Base-by-base conservation (phyloP, 2,329 filamentous ascomycete genomes). In the Lasiodiplodia citricola region DNA sequence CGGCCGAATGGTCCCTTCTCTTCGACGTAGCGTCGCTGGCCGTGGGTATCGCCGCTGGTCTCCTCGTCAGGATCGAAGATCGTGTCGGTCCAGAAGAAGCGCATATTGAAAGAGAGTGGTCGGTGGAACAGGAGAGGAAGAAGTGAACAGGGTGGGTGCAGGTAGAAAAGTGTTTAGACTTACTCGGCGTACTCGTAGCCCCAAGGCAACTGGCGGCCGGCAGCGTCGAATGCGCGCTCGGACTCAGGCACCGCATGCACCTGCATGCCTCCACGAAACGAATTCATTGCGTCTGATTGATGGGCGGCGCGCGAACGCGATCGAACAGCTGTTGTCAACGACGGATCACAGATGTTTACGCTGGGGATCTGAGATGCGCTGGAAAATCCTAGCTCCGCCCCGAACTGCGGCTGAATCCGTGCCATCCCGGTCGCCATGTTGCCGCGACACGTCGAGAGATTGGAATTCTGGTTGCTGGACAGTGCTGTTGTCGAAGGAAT, bases 241-340 rank as follows among this genome's bases (percentile, higher is more conserved):
- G 87, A 84, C 66, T 87, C 86, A 41, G 88, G 87, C 13, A 91
- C 88, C 38, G 87, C 87, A 77, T 91, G 88, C 64, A 90, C 87
- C 78, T 91, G 88, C 86, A 90, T 90, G 68, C 80, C 81, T 37
- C 69, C 70, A 8, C 67, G 67, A 28, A 68, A 64, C 14, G 67
- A 57, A 50, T 66, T 68, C 70, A 68, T 69, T 55, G 55, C 58
- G 47, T 63, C 60, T 23, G 63, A 25, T 52, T 31, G 16, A 25
- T 52, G 14, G 44, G 60, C 60, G 60, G 60, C 60, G 60, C 60
- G 60, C 60, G 60, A 52, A 64, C 60, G 60, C 60, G 60, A 31
- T 64, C 47, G 60, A 38, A 52, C 11, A 50, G 28, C 60, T 21
- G 44, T 18, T 41, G 55, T 41, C 18, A 14, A 10, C 35, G n/a